Evolutionary conservation across 1,284 basidiomycete species (phyloP), one percentile per base, ranked within the genome.

Genomic region (Ceratobasidium sp.): DNA sequence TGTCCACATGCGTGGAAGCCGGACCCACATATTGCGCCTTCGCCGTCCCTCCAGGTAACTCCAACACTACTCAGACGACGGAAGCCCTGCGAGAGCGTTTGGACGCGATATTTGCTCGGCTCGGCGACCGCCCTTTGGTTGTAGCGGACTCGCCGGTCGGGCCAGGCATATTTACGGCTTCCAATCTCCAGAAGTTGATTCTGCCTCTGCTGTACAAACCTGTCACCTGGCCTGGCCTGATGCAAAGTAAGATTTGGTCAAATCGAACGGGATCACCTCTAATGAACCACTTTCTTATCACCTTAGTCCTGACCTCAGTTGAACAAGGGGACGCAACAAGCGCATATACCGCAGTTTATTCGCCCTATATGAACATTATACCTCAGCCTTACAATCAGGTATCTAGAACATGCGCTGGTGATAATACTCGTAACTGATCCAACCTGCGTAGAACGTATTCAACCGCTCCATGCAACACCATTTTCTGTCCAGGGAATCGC

Each of bases 11-110:
- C 46, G 77, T 67, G 26, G 38, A 64, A 9, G 78, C 79, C 0
- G 80, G 80, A 1, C 80, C 79, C 2, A 28, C 46, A 4, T 48
- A 77, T 0, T 81, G 80, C 28, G 65, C 62, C 3, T 67, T 76
- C 20, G 74, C 74, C 5, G 52, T 23, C 1, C 74, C 74, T 2
- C 48, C 48, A 0, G 15, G 0, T n/a, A 54, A 54, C 6, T 59
- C 40, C 7, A 48, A 48, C 23, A n/a, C 3, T 38, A 57, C 52
- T 1, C 64, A 76, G 40, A 76, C 74, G 1, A 56, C 54, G 3
- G 42, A 66, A 59, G 67, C 40, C n/a, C 64, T 76, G 2, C 52
- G 65, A n/a, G 56, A 59, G 12, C 74, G 64, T 26, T 28, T 76
- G 13, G 28, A 76, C 48, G 62, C 64, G 40, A 26, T 67, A 23